Percentiles rank a stretch among this genome's conserved stretches.
Conservation (phyloP, 163 green algal species). For the Chlamydomonas reinhardtii region DNA sequence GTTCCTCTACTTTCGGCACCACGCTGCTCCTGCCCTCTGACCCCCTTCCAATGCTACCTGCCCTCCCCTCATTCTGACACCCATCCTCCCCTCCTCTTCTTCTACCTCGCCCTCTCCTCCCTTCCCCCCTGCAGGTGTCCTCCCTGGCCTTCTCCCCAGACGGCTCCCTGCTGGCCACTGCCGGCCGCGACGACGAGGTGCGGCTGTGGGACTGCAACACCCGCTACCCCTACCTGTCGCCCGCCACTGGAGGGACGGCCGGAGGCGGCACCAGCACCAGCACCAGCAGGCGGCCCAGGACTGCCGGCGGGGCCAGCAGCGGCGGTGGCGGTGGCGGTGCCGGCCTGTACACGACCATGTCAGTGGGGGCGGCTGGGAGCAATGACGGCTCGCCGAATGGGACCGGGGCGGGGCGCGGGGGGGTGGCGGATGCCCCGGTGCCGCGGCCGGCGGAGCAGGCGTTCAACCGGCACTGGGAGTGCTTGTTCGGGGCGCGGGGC, state of each 20-base stretch:
- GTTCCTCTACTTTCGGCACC: no score
- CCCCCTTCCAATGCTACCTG: no score
- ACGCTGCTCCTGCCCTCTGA: no score
- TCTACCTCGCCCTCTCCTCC: background rate
- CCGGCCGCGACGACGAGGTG: slow-evolving; percentile 41
- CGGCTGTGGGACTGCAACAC: slow-evolving; percentile 12
- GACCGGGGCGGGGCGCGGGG: background rate
- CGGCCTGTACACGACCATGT: background rate
- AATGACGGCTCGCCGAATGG: background rate
- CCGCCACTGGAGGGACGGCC: background rate
- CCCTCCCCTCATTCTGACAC: background rate
- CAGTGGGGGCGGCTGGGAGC: background rate
- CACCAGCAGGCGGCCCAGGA: no score
- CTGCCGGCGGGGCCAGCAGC: background rate
- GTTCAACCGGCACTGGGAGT: slow-evolving; percentile 33
- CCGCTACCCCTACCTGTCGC: background rate
- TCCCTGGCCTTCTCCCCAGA: slow-evolving; percentile 28
- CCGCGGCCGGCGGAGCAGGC: background rate
- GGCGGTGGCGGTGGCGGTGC: no score
- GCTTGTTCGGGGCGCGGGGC: background rate
- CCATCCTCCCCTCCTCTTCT: background rate
- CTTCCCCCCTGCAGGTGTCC: background rate
- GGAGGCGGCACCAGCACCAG: no score
- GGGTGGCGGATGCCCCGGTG: background rate
- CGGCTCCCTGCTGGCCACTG: slow-evolving; percentile 13